These are phyloP conservation scores for Blastobotrys persicus DNA, from an alignment of 1,139 yeast genomes.

Conservation along the genomic window DNA sequence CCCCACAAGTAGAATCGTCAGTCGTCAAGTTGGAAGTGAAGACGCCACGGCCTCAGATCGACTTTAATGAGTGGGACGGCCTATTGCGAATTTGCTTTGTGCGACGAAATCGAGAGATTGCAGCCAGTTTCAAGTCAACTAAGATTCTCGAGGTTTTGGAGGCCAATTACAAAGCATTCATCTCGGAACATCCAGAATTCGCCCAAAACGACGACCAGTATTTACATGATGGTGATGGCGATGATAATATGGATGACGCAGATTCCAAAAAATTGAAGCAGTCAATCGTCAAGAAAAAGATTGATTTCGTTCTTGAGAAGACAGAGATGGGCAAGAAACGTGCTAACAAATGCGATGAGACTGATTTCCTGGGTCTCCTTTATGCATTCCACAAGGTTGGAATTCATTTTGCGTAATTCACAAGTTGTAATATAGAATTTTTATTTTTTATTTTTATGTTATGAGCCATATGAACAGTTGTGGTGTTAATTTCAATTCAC, in stretches of 20 bases:
- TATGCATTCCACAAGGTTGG: conserved; percentile 98
- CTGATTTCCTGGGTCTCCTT: conserved; percentile 80
- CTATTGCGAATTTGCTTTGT: conserved; percentile 85
- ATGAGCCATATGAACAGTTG: no score
- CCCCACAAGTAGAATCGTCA: conserved; percentile 97
- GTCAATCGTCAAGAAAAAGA: conserved; percentile 52
- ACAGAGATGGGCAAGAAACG: conserved; percentile 84
- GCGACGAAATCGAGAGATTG: conserved; percentile 86
- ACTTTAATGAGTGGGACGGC: conserved; percentile 97
- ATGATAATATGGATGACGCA: conserved; percentile 51
- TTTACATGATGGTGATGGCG: conserved; percentile 38
- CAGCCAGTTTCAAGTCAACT: conserved; percentile 86
- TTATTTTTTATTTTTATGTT: no score
- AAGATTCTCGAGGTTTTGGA: conserved; percentile 84
- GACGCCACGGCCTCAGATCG: conserved; percentile 86
- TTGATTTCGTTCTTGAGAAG: conserved; percentile 58
- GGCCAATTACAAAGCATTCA: conserved; percentile 78
- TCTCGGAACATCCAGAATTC: conserved; percentile 51
- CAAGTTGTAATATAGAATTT: conserved; percentile 1
- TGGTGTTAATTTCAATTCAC: no score
- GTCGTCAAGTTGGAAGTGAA: conserved; percentile 93
- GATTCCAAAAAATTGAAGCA: conserved; percentile 36
- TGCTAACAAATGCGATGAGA: conserved; percentile 92
- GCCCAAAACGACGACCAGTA: conserved; percentile 21
- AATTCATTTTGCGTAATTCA: conserved; percentile 89